phyloP scores from a whole-genome alignment of 768 basidiomycete species.

The Pleurotus tuoliensis region DNA sequence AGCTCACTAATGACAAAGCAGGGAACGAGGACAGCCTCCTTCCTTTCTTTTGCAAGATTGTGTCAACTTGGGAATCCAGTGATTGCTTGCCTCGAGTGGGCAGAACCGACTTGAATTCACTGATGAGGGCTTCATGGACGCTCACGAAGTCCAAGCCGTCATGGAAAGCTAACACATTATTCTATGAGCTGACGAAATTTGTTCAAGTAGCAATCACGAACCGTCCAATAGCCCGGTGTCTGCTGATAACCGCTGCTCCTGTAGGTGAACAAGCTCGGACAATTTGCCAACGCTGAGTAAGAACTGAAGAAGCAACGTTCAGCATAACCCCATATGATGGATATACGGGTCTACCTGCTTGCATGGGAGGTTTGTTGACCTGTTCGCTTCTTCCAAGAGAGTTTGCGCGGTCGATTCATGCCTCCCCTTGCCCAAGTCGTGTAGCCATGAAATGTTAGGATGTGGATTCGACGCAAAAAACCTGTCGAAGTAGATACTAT shows the following conservation, averaged over 20 bases:
- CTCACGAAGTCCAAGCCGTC: conserved; percentile 84
- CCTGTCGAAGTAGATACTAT: conserved; percentile 60
- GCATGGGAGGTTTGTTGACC: conserved; percentile 54
- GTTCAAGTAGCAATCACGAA: conserved; percentile 20
- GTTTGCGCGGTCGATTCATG: conserved; percentile 63
- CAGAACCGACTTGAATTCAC: conserved; percentile 54
- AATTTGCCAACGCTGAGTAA: conserved; percentile 92
- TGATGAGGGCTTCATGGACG: conserved; percentile 68
- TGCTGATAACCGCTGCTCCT: conserved; percentile 42
- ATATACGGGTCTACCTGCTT: conserved; percentile 62
- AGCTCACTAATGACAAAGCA: conserved; percentile 49
- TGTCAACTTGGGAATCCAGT: conserved; percentile 65
- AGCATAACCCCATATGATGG: neutral
- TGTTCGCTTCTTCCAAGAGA: conserved; percentile 58
- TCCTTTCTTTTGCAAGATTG: conserved; percentile 54
- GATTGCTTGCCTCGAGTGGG: conserved; percentile 54
- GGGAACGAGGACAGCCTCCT: conserved; percentile 38
- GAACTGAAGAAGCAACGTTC: conserved; percentile 46
- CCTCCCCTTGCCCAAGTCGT: conserved; percentile 70
- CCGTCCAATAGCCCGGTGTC: conserved; percentile 58
- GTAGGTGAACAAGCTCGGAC: conserved; percentile 73
- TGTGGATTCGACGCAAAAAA: conserved; percentile 64
- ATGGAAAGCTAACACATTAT: conserved; percentile 60
- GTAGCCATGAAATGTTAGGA: conserved; percentile 78
- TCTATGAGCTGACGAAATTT: conserved; percentile 6